These are phyloP conservation scores for Komagataella kurtzmanii DNA, from an alignment of 805 yeast species.

Conservation along the genomic window DNA sequence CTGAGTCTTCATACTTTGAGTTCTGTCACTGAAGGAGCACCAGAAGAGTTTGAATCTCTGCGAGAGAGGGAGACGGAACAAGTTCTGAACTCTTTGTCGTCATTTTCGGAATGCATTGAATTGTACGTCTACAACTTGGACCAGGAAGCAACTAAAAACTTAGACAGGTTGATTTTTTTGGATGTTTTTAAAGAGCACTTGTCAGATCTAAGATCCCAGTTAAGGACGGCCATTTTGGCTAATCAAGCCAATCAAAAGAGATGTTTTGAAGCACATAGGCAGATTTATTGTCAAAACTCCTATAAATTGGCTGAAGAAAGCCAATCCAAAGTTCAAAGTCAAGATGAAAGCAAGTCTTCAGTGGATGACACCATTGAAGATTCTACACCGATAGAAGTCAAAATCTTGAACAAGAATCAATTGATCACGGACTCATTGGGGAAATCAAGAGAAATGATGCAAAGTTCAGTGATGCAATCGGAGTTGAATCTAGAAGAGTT, in stretches of 20 bases:
- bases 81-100: not conserved
- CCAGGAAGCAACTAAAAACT: not conserved
- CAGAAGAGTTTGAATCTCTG: not conserved
- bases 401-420: conserved; percentile 30
- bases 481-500: conserved; percentile 35
- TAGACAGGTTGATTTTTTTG: not conserved
- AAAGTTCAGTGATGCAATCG: conserved; percentile 34
- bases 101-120: not conserved
- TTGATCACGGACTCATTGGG: conserved; percentile 32
- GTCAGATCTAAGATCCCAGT: not conserved
- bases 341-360: not conserved
- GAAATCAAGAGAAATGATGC: conserved; percentile 31
- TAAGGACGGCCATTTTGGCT: not conserved
- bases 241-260: not conserved
- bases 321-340: not conserved
- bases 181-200: not conserved
- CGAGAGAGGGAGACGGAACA: not conserved
- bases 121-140: not conserved
- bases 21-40: not conserved
- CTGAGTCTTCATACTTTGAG: not conserved
- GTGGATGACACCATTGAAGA: not conserved
- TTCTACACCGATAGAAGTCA: conserved; percentile 13
- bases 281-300: not conserved
- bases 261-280: not conserved
- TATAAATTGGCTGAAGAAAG: not conserved